Base-by-base conservation (phyloP, 768 basidiomycete species). In the Xerocomellus chrysenteron region DNA sequence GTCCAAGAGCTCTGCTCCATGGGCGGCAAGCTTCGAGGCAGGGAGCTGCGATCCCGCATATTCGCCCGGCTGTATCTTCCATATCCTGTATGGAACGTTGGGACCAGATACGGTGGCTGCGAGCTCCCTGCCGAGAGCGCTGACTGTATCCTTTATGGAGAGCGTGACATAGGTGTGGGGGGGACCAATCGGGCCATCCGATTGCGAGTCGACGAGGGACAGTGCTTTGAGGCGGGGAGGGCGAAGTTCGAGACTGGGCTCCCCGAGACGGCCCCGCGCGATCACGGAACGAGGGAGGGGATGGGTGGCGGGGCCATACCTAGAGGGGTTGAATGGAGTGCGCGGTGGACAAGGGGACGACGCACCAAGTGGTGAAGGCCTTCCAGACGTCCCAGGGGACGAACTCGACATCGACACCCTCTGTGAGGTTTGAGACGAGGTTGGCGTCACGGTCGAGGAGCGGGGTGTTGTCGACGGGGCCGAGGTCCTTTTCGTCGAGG, bases 331-430 rank as follows among this genome's bases (percentile, higher is more conserved):
- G 42, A 33, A 52, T 62, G 24, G 55, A 30, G 12, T 40, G 28
- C 9, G 37, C 55, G 36, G 42, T 47, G 5, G 32, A 28, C 26
- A 28, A 28, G 26, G 32, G 13, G 13, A 60, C 21, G 53, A 54
- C 59, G 47, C 3, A 69, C 95, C 93, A 94, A 49, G 77, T 59
- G 9, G 77, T 71, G 39, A 97, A 79, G 19, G 80, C 75, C 21
- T 76, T 65, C 94, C 93, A 96, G 21, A 84, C 85, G 26, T 80
- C 78, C 55, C 78, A 75, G 2, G 92, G 90, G 4, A 97, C 78
- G 61, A 84, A 88, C 68, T 91, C 88, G 50, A 88, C 81, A 66
- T 97, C 81, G 30, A 83, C 68, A 19, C 84, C 82, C 65, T 94
- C 90, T 28, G 74, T 59, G 16, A 87, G 67, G 56, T 75, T 75